Evolutionary conservation across 305 asterid genomes (phyloP), one percentile per base, ranked within the genome.

Genomic region (Fraxinus sp.): DNA sequence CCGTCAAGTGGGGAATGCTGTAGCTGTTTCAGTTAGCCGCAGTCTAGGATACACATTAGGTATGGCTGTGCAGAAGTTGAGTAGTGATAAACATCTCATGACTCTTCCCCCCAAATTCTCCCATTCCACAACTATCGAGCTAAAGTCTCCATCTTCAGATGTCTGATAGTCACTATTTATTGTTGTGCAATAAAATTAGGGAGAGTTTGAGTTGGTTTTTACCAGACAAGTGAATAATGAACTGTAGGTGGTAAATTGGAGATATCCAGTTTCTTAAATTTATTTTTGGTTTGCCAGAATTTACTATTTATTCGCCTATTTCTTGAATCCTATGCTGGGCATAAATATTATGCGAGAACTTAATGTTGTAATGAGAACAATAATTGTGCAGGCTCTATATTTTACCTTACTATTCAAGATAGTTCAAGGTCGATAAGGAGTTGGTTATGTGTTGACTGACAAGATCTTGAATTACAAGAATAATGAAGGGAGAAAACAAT

Each of bases 1-100:
- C 87, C 78, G 95, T 52, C 98, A 94, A 83, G 90, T 94, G 73
- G 97, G 98, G 36, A 94, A 94, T 80, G 98, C 96, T 20, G 98
- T 94, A 68, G 95, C 98, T 3, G 92, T 94, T 83, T 93, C 97
- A 26, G 96, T 92, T 0, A 92, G 94, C 62, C 91, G 92, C 4
- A 93, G 92, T 6, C 87, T 92, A 4, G 97, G 96, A 26, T 92
- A 90, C 36, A 86, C 96, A 7, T 83, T 94, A 43, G 98, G 95
- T 20, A 86, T 87, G 90, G 94, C 97, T 68, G 89, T 85, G 79
- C 91, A 90, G 84, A 92, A 90, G 87, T 88, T 86, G 80, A 86
- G 86, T 77, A 92, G 87, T 20, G 90, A 87, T 52, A 91, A 87
- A 82, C 95, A 91, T 46, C 91, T 91, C 16, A 83, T 90, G 85